Conservation (phyloP, 2,329 filamentous ascomycete species). For the Aspergillus fructus region DNA sequence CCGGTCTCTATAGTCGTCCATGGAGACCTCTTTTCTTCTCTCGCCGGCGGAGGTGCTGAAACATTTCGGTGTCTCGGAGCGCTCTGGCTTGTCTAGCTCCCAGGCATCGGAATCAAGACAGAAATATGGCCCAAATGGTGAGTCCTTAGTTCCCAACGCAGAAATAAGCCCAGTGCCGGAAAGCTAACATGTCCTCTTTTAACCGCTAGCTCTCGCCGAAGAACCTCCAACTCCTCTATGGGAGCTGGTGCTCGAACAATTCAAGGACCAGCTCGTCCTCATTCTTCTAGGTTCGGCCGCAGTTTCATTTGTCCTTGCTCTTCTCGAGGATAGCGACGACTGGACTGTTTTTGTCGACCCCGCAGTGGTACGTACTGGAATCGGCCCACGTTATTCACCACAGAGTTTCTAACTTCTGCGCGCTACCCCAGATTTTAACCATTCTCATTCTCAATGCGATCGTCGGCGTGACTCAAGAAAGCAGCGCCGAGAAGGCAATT, state of each 20-base stretch:
- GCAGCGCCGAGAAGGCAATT: conserved; percentile 97
- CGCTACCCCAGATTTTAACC: conserved; percentile 72
- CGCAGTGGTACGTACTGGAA: conserved; percentile 69
- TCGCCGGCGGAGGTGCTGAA: conserved; percentile 51
- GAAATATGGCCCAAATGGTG: conserved; percentile 58
- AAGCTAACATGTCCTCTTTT: conserved; percentile 18
- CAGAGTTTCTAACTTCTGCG: conserved; percentile 17
- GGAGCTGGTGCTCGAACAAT: conserved; percentile 96
- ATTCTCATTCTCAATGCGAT: conserved; percentile 96
- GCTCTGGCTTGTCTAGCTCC: conserved; percentile 49
- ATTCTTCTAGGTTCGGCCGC: conserved; percentile 91
- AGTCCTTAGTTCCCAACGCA: conserved; percentile 18
- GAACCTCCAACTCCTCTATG: conserved; percentile 94
- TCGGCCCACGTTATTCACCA: not conserved
- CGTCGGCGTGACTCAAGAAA: conserved; percentile 97
- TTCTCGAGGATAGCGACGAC: conserved; percentile 89
- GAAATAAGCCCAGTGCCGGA: not conserved
- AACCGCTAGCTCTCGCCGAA: conserved; percentile 65
- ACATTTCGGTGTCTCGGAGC: conserved; percentile 53
- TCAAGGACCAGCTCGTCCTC: conserved; percentile 97
- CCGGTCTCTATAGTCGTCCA: conserved; percentile 13
- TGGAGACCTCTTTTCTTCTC: conserved; percentile 14
- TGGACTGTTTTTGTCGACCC: conserved; percentile 98
- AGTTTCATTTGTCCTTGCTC: conserved; percentile 86
- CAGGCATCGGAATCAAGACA: conserved; percentile 48